Base-by-base conservation (phyloP, 2,329 filamentous ascomycete species). In the Podosphaera fusca region DNA sequence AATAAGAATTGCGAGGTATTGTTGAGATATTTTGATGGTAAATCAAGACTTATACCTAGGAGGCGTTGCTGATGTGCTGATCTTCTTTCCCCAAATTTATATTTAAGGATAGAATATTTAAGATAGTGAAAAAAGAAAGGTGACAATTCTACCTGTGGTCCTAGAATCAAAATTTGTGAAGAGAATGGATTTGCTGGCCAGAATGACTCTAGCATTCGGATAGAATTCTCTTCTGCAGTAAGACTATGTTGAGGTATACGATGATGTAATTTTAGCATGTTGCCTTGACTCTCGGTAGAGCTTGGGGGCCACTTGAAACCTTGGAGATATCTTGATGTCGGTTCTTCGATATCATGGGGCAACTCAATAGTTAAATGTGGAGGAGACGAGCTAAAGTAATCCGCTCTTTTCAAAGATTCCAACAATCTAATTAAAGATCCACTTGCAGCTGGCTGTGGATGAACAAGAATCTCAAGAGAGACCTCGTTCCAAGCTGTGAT, bases 361-460 rank as follows among this genome's bases (percentile, higher is more conserved):
- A 98, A 74, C 66, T 96, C 89, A 55, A 96, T 80, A 1, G 85
- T 94, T 52, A 98, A 72, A 60, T 84, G 81, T 2, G 89, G 89
- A 1, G 77, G 71, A 1, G 76, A 72, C 47, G 84, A 73, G 0
- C 83, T 82, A 52, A 80, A 76, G 66, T 88, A 90, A 66, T 95
- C 87, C 4, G 86, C 87, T 6, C 73, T 71, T 60, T 77, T 74
- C 33, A 98, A 74, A 3, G 88, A 95, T 59, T 78, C 77, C 3
- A 98, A 75, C 36, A 95, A 74, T 57, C 87, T 77, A 55, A 87
- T 78, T 35, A 95, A 68, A 55, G 82, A 84, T 9, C 86, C 88
- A 2, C 85, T 82, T 29, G 84, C 81, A 7, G 75, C 75, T 2
- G 80, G 71, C 5, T 81, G 77, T 1, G 85, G 87, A 59, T 94